These are phyloP conservation scores for Aspergillus sp. DNA, from an alignment of 2,329 filamentous ascomycete species.

Conservation along the genomic window DNA sequence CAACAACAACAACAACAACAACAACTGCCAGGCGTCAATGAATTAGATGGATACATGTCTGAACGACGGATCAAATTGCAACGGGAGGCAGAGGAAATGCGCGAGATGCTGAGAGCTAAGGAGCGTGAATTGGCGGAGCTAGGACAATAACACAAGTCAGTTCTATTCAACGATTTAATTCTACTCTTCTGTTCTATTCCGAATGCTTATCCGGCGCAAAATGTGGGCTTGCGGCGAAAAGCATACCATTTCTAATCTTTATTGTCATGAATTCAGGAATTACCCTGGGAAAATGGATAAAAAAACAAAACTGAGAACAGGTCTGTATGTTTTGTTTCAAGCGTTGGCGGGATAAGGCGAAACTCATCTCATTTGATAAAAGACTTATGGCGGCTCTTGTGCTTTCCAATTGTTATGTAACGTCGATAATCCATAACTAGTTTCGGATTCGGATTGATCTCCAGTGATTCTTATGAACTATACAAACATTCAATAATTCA, in stretches of 20 bases:
- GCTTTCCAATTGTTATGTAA: not conserved
- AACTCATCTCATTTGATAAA: not conserved
- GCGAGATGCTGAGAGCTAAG: slow-evolving; percentile 63
- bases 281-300: slow-evolving; percentile 7
- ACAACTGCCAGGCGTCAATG: slow-evolving; percentile 29
- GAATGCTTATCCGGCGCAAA: slow-evolving; percentile 12
- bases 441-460: not conserved
- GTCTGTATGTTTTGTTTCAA: slow-evolving; percentile 11
- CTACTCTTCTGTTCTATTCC: slow-evolving; percentile 8
- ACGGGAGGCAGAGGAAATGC: slow-evolving; percentile 69
- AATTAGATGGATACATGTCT: slow-evolving; percentile 49
- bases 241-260: slow-evolving; percentile 10
- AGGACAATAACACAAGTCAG: slow-evolving; percentile 13
- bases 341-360: slow-evolving; percentile 11
- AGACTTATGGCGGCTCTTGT: not conserved
- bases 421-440: not conserved
- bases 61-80: slow-evolving; percentile 61
- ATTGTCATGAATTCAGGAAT: slow-evolving; percentile 6
- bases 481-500: no score
- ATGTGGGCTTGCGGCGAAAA: slow-evolving; percentile 9
- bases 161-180: not conserved
- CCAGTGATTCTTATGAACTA: no score
- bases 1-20: slow-evolving; percentile 8
- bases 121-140: slow-evolving; percentile 63
- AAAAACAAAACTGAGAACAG: not conserved